Evolutionary conservation across 2,329 filamentous ascomycete species (phyloP), one percentile per base, ranked within the genome.

Genomic region (Pseudogymnoascus sp.): DNA sequence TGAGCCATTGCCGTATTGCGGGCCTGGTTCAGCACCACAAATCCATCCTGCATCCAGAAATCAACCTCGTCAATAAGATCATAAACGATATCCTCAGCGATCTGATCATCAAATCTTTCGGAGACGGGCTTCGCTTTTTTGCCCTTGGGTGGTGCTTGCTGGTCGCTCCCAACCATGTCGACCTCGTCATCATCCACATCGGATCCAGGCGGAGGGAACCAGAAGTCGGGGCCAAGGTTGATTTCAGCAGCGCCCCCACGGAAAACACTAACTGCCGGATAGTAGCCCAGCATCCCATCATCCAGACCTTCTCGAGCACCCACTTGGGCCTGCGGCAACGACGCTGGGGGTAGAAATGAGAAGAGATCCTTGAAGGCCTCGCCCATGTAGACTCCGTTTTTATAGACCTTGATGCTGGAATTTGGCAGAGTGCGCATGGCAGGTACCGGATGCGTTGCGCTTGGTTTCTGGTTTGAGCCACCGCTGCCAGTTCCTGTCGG

Each of bases 1-100:
- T 34, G 56, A 38, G 31, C 42, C 21, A 31, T 25, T 44, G 42
- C 31, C 18, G 40, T 21, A n/a, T 42, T 34, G 36, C 38, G 61
- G 12, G 18, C 61, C 60, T 42, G 42, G 16, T 62, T 73, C 25
- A 44, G 18, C 34, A 46, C 77, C 65, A 78, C 78, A 7, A 79
- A 80, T 23, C 82, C 82, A 67, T 91, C 90, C 72, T 90, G 85
- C 74, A 87, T 82, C 87, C 86, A 96, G 77, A 90, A 95, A 77
- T 96, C 92, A 59, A 96, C 90, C 76, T 99, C 95, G 72, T 99
- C 95, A 34, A 97, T 82, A 62, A 99, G 84, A 75, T 99, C 95
- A 74, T 92, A 96, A 31, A 96, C 84, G 23, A 97, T 81, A 71
- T 99, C 95, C 77, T 99, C 95, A 12, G 89, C 92, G 66, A 99